A percentile compares a stretch with the other conserved stretches of the same genome.
These are phyloP conservation scores for Orbilia javanica DNA, from an alignment of 2,329 filamentous ascomycete genomes.

Conservation along the genomic window DNA sequence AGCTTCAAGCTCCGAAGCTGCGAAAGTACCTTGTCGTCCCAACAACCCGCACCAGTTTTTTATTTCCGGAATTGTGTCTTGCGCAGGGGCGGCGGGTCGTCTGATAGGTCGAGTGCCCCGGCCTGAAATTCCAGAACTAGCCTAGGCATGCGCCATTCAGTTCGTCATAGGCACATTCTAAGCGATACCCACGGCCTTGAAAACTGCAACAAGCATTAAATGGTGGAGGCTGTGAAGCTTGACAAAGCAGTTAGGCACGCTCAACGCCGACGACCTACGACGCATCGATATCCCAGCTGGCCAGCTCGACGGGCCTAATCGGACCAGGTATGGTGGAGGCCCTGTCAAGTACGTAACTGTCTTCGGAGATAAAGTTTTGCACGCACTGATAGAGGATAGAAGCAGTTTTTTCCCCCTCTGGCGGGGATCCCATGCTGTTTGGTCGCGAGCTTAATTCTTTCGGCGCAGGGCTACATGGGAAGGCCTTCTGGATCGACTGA, in stretches of 20 bases:
- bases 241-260: conserved; percentile 2
- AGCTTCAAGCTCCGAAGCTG: conserved; percentile 2
- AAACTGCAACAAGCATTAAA: conserved; percentile 19
- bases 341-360: neutral
- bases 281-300: conserved; percentile 15
- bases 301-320: neutral
- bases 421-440: conserved; percentile 15
- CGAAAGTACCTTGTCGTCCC: conserved; percentile 10
- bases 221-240: conserved; percentile 55
- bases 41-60: neutral
- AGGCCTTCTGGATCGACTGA: conserved; percentile 9
- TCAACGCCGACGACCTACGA: conserved; percentile 22
- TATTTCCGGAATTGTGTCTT: conserved; percentile 30
- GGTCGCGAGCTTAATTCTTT: conserved; percentile 33
- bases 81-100: neutral
- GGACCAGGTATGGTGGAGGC: neutral
- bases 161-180: conserved; percentile 26
- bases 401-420: neutral
- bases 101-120: conserved; percentile 18
- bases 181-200: conserved; percentile 9
- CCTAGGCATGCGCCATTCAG: conserved; percentile 16
- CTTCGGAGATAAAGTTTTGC: conserved; percentile 38
- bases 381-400: neutral
- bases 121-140: conserved; percentile 21
- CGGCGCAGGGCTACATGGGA: conserved; percentile 10